Conservation (phyloP, 73 alveolate genomes). For the Symbiodinium pilosum region DNA sequence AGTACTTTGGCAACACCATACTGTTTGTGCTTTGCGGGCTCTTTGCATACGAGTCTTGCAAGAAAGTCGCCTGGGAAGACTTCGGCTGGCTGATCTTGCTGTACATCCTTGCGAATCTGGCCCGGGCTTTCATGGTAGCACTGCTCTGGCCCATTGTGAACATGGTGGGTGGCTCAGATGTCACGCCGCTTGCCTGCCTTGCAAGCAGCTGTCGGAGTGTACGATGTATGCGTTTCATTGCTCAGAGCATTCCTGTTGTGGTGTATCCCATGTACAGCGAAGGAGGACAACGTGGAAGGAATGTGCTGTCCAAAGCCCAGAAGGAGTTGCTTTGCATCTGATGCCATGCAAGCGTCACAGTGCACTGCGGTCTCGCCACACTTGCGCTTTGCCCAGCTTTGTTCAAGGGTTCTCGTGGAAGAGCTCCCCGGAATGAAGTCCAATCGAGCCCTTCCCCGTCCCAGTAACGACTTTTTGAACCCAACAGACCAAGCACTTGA, state of each 20-base stretch:
- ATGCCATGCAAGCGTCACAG: too few species aligned
- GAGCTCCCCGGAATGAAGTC: too few species aligned
- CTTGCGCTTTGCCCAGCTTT: too few species aligned
- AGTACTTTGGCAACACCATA: conserved; percentile 65
- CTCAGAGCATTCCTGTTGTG: too few species aligned
- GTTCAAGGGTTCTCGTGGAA: too few species aligned
- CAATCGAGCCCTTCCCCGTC: too few species aligned
- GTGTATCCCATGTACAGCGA: neutral
- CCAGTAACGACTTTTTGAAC: too few species aligned
- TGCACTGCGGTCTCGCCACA: too few species aligned
- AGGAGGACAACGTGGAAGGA: conserved; percentile 84
- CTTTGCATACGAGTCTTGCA: conserved; percentile 38
- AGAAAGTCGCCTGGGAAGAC: conserved; percentile 78
- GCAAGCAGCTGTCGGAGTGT: too few species aligned
- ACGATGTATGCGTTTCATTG: too few species aligned
- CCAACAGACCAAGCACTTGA: too few species aligned
- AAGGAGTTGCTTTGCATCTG: neutral
- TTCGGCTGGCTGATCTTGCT: conserved; percentile 67
- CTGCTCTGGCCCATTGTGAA: conserved; percentile 43
- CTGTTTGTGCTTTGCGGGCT: conserved; percentile 71
- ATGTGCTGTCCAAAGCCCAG: conserved; percentile 59
- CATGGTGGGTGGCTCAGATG: conserved; percentile 78
- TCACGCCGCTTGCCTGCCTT: conserved; percentile 22
- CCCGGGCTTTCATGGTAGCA: conserved; percentile 65
- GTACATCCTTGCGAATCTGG: conserved; percentile 46